Percentiles rank a stretch among this genome's conserved stretches.
phyloP scores from a whole-genome alignment of 1,139 yeast species.

The Wickerhamomyces sp. region DNA sequence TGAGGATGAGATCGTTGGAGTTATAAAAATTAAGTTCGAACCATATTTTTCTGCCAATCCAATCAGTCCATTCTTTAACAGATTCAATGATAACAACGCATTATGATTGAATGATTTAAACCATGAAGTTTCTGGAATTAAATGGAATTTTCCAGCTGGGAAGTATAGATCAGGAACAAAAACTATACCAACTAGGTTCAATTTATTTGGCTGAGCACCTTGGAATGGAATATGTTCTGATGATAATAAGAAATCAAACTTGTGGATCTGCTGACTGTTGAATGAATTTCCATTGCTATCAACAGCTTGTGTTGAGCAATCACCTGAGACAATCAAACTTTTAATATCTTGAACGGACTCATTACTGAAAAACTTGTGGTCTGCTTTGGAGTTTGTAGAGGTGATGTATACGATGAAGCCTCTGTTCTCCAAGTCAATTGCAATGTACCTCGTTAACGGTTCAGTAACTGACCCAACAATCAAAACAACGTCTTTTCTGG shows the following conservation, averaged over 20 bases:
- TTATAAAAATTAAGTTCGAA: conserved; percentile 40
- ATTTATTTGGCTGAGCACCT: conserved; percentile 41
- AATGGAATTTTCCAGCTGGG: conserved; percentile 67
- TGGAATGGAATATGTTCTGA: conserved; percentile 31
- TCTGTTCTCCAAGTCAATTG: conserved; percentile 68
- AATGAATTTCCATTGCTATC: conserved; percentile 24
- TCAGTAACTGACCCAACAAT: conserved; percentile 76
- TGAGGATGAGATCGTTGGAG: conserved; percentile 40
- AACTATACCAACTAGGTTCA: conserved; percentile 52
- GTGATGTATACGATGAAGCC: conserved; percentile 81
- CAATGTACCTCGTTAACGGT: conserved; percentile 64
- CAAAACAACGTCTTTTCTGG: conserved; percentile 67
- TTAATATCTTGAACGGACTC: conserved; percentile 51
- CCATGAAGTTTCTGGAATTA: conserved; percentile 52
- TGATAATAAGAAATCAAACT: conserved; percentile 34
- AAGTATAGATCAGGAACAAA: conserved; percentile 61
- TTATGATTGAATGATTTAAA: conserved; percentile 41
- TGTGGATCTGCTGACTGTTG: conserved; percentile 33
- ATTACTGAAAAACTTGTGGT: conserved; percentile 51
- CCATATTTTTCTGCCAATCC: conserved; percentile 46
- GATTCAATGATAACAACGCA: conserved; percentile 41
- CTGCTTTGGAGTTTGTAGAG: conserved; percentile 54
- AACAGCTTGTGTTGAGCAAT: conserved; percentile 23
- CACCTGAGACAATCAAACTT: conserved; percentile 47
- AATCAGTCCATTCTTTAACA: conserved; percentile 54